These are phyloP conservation scores for Linum usitatissimum DNA, from an alignment of 345 rosid genomes.

Conservation along the genomic window DNA sequence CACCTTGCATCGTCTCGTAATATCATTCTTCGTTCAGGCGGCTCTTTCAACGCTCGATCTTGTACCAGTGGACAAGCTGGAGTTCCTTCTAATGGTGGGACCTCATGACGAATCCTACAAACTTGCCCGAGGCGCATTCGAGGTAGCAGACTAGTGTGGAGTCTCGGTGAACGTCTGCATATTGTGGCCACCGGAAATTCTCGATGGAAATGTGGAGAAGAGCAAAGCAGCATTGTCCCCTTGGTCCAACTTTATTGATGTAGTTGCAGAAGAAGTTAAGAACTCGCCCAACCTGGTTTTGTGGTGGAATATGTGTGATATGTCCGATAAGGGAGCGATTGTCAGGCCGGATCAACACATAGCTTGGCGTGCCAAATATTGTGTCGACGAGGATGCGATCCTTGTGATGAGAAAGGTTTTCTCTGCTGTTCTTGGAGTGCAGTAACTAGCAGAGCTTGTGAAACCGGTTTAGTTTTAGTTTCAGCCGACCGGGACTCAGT, in stretches of 20 bases:
- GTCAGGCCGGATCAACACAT: conserved; percentile 82
- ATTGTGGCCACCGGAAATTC: conserved; percentile 42
- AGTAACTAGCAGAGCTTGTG: not conserved
- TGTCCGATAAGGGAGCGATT: conserved; percentile 59
- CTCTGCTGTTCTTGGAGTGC: conserved; percentile 33
- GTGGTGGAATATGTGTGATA: conserved; percentile 72
- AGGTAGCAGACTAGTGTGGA: conserved; percentile 46
- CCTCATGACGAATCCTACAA: conserved; percentile 51
- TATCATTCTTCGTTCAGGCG: conserved; percentile 22
- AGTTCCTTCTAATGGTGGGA: conserved; percentile 72
- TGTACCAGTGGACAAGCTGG: conserved; percentile 47
- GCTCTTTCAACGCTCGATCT: conserved; percentile 66
- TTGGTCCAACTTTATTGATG: conserved; percentile 48
- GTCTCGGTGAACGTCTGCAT: conserved; percentile 47
- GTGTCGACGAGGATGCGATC: conserved; percentile 28
- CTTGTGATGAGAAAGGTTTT: conserved; percentile 49
- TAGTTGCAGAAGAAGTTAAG: conserved; percentile 32
- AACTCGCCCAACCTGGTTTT: conserved; percentile 29
- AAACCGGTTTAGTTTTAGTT: not conserved
- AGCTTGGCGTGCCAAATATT: conserved; percentile 57
- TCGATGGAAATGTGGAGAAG: conserved; percentile 15
- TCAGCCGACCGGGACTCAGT: not conserved
- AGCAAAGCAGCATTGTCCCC: conserved; percentile 48
- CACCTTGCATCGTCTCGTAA: conserved; percentile 2
- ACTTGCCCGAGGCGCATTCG: conserved; percentile 46